These are phyloP conservation scores for Houttuynia cordata DNA, from an alignment of 164 flowering plant genomes.

Conservation along the genomic window DNA sequence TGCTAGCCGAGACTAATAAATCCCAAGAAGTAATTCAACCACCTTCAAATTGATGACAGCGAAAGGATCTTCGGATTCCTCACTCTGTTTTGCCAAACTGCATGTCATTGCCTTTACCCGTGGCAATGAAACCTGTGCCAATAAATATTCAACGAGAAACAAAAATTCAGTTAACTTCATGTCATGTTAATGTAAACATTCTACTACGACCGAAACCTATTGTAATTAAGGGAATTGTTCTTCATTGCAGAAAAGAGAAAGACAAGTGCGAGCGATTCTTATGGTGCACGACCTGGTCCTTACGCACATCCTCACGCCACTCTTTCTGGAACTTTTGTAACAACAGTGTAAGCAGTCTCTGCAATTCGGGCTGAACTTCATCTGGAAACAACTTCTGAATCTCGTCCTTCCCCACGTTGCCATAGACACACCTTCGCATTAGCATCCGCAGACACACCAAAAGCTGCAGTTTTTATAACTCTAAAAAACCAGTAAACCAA, in stretches of 20 bases:
- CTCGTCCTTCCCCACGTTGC: constrained; percentile 48
- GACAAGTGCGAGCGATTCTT: not conserved
- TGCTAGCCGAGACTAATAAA: not conserved
- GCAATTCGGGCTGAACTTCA: constrained; percentile 60
- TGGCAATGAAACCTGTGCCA: constrained; percentile 31
- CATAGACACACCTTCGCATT: constrained; percentile 59
- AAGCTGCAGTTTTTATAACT: constrained; percentile 28
- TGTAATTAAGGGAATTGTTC: too few species aligned
- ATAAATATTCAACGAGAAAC: constrained; percentile 1
- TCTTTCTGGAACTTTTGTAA: constrained; percentile 69
- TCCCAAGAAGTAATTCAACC: not conserved
- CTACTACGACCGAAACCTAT: too few species aligned
- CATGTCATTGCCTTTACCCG: constrained; percentile 52
- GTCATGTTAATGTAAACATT: not conserved
- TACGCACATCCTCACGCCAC: constrained; percentile 53
- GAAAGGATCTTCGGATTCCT: constrained; percentile 24
- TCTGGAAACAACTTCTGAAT: constrained; percentile 58
- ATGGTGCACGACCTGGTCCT: constrained; percentile 39
- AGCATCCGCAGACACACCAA: constrained; percentile 65
- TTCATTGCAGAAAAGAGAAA: too few species aligned
- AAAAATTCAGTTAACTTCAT: not conserved
- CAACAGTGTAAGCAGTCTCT: constrained; percentile 58
- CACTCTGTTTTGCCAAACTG: constrained; percentile 36
- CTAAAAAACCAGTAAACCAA: not conserved
- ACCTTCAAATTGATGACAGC: constrained; percentile 57